Evolutionary conservation across 805 yeast genomes (phyloP), one percentile per base, ranked within the genome.

Genomic region (Candida incommunis): DNA sequence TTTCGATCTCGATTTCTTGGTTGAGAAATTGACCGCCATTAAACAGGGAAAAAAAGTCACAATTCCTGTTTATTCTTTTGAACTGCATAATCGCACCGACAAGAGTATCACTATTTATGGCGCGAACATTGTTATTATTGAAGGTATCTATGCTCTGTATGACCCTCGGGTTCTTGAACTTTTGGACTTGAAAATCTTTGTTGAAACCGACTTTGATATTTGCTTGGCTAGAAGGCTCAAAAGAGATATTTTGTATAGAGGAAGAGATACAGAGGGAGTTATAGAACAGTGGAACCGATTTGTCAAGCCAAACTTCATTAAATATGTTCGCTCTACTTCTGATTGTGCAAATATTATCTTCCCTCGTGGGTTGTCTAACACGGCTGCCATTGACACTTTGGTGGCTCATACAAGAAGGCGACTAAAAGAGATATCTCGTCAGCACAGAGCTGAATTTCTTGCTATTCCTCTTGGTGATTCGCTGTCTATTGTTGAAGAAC

Each of bases 201-300:
- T 92, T 2, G 96, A 90, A 53, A 92, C 96, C 2, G 97, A 88
- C 56, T 68, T 87, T 52, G 98, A 92, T 58, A 75, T 90, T 15
- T 92, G 98, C 62, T 69, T 92, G 53, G 88, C 95, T 3, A 71
- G 98, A 55, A 70, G 98, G 54, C 66, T 92, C 40, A 76, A 84
- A 3, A 70, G 98, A 56, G 98, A 92, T 60, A 87, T 86, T 44
- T 69, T 83, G 13, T 78, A 80, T 49, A 69, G 98, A 48, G 95
- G 94, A 1, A 68, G 98, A 48, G 95, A 88, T 54, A 66, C 88
- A 27, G 69, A 65, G 3, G 94, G 95, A 1, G 82, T 88, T 16
- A 71, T 92, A 48, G 72, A 75, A 51, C 98, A 92, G 58, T 92
- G 97, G 97, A 80, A 83, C 50, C 62, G 67, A 22, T 88, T 80